phyloP scores from a whole-genome alignment of 805 yeast genomes.

The Kurtzmaniella cleridarum region DNA sequence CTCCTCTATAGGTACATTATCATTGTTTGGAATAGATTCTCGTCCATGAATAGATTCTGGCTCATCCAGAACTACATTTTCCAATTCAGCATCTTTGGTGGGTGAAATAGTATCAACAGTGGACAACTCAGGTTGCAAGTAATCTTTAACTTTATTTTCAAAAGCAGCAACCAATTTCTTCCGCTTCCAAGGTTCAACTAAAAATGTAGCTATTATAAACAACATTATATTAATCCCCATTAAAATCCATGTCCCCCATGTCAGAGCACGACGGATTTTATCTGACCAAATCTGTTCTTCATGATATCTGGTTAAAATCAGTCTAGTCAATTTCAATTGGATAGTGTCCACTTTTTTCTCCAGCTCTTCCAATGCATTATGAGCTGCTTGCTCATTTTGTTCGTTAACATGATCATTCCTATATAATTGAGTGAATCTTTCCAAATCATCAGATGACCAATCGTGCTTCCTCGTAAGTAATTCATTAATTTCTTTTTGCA shows the following conservation, averaged over 20 bases:
- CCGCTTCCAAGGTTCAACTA: slow-evolving; percentile 94
- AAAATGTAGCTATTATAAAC: slow-evolving; percentile 75
- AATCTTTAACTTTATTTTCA: slow-evolving; percentile 65
- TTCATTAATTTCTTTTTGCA: slow-evolving; percentile 85
- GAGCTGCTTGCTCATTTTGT: slow-evolving; percentile 48
- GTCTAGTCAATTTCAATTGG: slow-evolving; percentile 63
- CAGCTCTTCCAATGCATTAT: slow-evolving; percentile 40
- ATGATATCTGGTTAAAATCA: slow-evolving; percentile 83
- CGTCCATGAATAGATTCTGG: no score
- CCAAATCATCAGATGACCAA: slow-evolving; percentile 79
- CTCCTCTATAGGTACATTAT: no score
- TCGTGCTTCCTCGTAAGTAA: slow-evolving; percentile 75
- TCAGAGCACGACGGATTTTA: slow-evolving; percentile 86
- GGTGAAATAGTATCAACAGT: neutral
- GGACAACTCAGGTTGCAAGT: neutral
- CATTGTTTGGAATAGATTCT: no score
- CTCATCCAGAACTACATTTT: no score
- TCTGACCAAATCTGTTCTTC: slow-evolving; percentile 99
- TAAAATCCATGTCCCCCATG: slow-evolving; percentile 92
- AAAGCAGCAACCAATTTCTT: slow-evolving; percentile 73
- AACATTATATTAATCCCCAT: slow-evolving; percentile 82
- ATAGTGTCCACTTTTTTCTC: slow-evolving; percentile 65
- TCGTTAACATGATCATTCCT: slow-evolving; percentile 76
- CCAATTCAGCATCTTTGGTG: neutral
- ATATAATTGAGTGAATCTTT: slow-evolving; percentile 76